A percentile compares a stretch with the other conserved stretches of the same genome.
phyloP scores from a whole-genome alignment of 257 asterid genomes.

The Fraxinus excelsior region DNA sequence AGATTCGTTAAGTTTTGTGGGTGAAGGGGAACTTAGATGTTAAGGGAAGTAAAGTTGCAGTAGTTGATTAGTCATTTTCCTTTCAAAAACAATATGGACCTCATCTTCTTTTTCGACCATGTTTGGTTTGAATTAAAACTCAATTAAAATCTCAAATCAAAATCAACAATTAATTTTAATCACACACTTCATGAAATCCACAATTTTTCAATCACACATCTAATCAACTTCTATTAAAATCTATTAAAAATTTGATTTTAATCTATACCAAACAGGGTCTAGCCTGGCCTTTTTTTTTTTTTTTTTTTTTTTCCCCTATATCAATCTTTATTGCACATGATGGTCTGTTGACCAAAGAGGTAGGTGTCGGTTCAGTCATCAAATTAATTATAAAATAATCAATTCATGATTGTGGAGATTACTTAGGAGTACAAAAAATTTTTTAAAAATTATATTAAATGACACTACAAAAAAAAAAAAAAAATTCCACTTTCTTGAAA shows the following conservation, averaged over 20 bases:
- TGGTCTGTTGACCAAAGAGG: conserved; percentile 45
- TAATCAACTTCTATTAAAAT: too few relatives aligned
- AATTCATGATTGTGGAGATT: conserved; percentile 30
- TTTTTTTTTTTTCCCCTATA: background rate
- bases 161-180: too few relatives aligned
- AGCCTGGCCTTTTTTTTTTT: too few relatives aligned
- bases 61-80: background rate
- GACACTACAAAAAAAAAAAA: background rate
- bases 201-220: too few relatives aligned
- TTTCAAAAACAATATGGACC: conserved; percentile 4
- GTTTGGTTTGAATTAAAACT: too few relatives aligned
- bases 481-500: background rate
- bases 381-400: conserved; percentile 28
- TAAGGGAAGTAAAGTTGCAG: background rate
- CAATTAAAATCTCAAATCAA: too few relatives aligned
- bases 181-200: too few relatives aligned
- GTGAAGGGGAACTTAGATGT: conserved; percentile 4
- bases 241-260: too few relatives aligned
- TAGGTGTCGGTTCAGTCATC: conserved; percentile 30
- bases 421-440: conserved; percentile 25
- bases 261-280: too few relatives aligned
- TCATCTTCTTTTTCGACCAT: conserved; percentile 26
- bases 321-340: conserved; percentile 11
- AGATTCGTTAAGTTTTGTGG: background rate
- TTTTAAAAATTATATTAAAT: conserved; percentile 9